Base-by-base conservation (phyloP, 108 stramenopile genomes). In the Cyclotella kingstonii region DNA sequence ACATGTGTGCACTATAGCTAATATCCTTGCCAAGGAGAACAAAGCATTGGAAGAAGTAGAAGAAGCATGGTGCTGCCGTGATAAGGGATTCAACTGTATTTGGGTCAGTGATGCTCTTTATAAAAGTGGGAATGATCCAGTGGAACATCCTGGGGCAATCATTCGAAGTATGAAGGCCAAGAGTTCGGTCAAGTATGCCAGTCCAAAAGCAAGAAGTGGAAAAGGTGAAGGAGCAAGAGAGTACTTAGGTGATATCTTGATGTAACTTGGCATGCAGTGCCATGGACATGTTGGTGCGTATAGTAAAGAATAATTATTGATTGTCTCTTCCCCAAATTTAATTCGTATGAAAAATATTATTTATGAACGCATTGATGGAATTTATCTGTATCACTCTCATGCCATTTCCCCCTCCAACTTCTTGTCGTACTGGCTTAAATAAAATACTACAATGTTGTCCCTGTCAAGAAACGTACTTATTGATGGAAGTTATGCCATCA, bases 161-260 rank as follows among this genome's bases (percentile, higher is more conserved):
- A 91, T 94, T 52, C 70, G 57, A 42, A 70, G 76, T 44, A 91
- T 91, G 89, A 83, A 63, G 54, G 80, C 85, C 19, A 94, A 94
- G 73, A 87, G 84, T 42, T 79, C 76, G 31, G 75, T 90, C 45
- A 84, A 86, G 74, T 94, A 71, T 70, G 93, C 90, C 2, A 81
- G 83, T 56, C 86, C 90, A 1, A 86, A 84, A 59, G 88, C 83
- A 1, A 73, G 77, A 70, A 77, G 73, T 64, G 93, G 93, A 36
- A 80, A 84, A 60, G 93, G 93, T 15, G 93, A 94, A 66, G 93
- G 93, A 27, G 86, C 88, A 7, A 76, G 87, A 45, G 93, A 94
- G 68, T 94, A 94, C 63, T 64, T 94, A 34, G 93, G 93, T 19
- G 93, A 94, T 78, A 91, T 94, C 64, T 47, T 94, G 7, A 94